Percentiles rank a stretch among this genome's conserved stretches.
These are phyloP conservation scores for Fusarium heterosporum DNA, from an alignment of 2,329 filamentous ascomycete species.

Conservation along the genomic window DNA sequence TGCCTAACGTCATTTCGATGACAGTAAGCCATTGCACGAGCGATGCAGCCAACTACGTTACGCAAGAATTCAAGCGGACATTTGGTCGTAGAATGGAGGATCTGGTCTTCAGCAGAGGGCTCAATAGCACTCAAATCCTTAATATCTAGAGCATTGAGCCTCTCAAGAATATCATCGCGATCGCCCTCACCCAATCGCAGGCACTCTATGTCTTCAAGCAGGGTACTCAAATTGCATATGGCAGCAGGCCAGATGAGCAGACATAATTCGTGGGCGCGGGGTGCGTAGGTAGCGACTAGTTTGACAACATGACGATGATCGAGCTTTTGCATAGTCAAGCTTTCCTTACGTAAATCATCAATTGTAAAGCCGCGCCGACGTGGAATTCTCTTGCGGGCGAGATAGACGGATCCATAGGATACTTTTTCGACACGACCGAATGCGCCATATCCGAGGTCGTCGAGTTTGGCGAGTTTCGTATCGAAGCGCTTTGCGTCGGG, in stretches of 20 bases:
- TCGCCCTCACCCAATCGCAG: slow-evolving; percentile 55
- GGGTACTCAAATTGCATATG: slow-evolving; percentile 57
- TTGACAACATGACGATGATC: slow-evolving; percentile 62
- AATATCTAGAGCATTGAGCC: slow-evolving; percentile 55
- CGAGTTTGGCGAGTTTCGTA: slow-evolving; percentile 47
- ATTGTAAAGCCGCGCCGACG: slow-evolving; percentile 54
- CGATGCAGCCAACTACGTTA: slow-evolving; percentile 58
- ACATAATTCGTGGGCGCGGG: slow-evolving; percentile 55
- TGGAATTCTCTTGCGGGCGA: slow-evolving; percentile 59
- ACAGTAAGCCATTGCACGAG: slow-evolving; percentile 57
- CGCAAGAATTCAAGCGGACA: slow-evolving; percentile 58
- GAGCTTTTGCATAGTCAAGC: slow-evolving; percentile 60
- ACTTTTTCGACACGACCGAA: slow-evolving; percentile 61
- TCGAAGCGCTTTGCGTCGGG: slow-evolving; percentile 53
- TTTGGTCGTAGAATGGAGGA: slow-evolving; percentile 41
- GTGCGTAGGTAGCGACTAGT: slow-evolving; percentile 60
- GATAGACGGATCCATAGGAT: slow-evolving; percentile 54
- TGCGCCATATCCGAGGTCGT: slow-evolving; percentile 57
- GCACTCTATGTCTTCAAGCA: slow-evolving; percentile 58
- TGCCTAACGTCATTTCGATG: slow-evolving; percentile 59
- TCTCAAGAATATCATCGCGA: slow-evolving; percentile 55
- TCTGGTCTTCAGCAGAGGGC: slow-evolving; percentile 35
- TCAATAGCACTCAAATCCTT: slow-evolving; percentile 54
- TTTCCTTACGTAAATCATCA: slow-evolving; percentile 58
- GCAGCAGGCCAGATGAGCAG: slow-evolving; percentile 62